Percentiles rank a stretch among this genome's conserved stretches.
Evolutionary conservation across 164 flowering plant species (phyloP).

Genomic region (Nymphaea thermarum): DNA sequence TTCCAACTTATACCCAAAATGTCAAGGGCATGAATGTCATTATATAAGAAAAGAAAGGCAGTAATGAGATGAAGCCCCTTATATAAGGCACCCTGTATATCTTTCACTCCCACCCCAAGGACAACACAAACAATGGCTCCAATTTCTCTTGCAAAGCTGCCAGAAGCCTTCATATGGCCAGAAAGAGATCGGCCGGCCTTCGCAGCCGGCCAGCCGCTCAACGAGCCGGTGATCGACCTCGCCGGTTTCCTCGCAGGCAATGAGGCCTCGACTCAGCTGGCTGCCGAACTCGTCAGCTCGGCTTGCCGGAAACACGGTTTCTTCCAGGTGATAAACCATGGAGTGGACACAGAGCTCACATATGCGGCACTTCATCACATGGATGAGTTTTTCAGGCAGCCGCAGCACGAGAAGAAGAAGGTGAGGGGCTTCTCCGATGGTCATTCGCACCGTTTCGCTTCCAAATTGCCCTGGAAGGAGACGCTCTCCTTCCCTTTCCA

Average conservation of each 20-base stretch:
- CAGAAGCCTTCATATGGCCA: conserved; percentile 45
- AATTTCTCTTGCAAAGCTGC: conserved; percentile 12
- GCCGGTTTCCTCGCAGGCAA: conserved; percentile 34
- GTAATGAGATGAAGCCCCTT: background rate
- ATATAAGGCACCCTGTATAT: background rate
- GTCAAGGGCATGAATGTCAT: background rate
- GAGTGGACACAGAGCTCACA: conserved; percentile 39
- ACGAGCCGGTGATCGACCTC: conserved; percentile 52
- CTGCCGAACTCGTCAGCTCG: conserved; percentile 22
- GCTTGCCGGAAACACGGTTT: conserved; percentile 62
- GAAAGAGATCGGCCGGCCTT: conserved; percentile 15
- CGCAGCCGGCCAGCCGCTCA: conserved; percentile 32
- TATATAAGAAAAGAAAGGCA: background rate
- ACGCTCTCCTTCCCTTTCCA: conserved; percentile 49
- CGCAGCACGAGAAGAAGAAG: conserved; percentile 26
- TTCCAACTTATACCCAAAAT: too few relatives aligned
- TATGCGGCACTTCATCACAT: conserved; percentile 27
- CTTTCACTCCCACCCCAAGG: background rate
- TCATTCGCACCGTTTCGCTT: conserved; percentile 40
- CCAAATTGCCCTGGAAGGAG: conserved; percentile 83
- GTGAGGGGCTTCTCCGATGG: conserved; percentile 25
- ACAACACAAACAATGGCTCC: background rate
- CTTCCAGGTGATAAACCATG: conserved; percentile 73
- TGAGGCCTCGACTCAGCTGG: conserved; percentile 11
- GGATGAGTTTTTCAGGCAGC: conserved; percentile 38